A percentile compares a stretch with the other conserved stretches of the same genome.
These are phyloP conservation scores for Ophiosphaerella herpotricha DNA, from an alignment of 2,329 filamentous ascomycete species.

Conservation along the genomic window DNA sequence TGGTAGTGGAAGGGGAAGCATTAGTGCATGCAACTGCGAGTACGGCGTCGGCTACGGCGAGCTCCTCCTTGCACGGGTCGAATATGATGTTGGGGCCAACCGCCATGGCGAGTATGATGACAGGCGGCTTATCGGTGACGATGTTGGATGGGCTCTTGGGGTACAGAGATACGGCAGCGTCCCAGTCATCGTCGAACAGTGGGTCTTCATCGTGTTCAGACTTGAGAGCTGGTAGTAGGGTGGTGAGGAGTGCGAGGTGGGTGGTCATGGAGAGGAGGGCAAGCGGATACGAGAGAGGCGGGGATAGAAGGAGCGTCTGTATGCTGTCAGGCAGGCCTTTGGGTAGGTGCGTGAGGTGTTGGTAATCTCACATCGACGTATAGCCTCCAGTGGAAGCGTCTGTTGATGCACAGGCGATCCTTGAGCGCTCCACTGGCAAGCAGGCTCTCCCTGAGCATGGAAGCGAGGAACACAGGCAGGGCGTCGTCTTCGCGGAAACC, in stretches of 20 bases:
- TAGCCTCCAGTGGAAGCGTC: slow-evolving; percentile 92
- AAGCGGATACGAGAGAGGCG: slow-evolving; percentile 88
- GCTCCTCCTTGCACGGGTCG: slow-evolving; percentile 87
- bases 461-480: slow-evolving; percentile 80
- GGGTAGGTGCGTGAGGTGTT: not conserved
- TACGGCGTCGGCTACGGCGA: slow-evolving; percentile 88
- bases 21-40: slow-evolving; percentile 78
- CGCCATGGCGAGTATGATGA: slow-evolving; percentile 88
- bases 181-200: slow-evolving; percentile 98
- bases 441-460: slow-evolving; percentile 88
- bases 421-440: slow-evolving; percentile 70
- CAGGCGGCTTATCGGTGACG: slow-evolving; percentile 66
- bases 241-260: slow-evolving; percentile 88
- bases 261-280: slow-evolving; percentile 91
- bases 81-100: slow-evolving; percentile 90
- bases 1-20: slow-evolving; percentile 19
- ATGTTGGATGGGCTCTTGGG: slow-evolving; percentile 50
- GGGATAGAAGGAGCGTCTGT: slow-evolving; percentile 90
- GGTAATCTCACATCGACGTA: slow-evolving; percentile 79
- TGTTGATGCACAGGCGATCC: slow-evolving; percentile 82
- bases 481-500: slow-evolving; percentile 90
- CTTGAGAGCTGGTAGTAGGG: slow-evolving; percentile 80
- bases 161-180: slow-evolving; percentile 78
- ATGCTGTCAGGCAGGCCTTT: slow-evolving; percentile 4
- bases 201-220: slow-evolving; percentile 95